These are phyloP conservation scores for Gracilaria gracilis DNA, from an alignment of 23 red algal species.

Conservation along the genomic window DNA sequence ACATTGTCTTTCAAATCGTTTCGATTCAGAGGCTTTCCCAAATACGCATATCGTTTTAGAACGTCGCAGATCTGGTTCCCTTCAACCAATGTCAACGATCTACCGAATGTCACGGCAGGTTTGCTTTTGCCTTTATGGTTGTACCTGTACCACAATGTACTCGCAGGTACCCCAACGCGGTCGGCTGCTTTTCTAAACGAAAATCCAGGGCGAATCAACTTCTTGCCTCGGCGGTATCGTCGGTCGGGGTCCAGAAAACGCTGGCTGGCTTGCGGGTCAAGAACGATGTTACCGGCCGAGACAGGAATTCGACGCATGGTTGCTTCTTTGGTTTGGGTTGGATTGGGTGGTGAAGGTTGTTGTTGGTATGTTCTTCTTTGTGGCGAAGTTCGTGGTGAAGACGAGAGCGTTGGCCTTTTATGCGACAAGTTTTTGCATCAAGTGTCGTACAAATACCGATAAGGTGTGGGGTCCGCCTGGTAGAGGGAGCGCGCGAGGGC, in stretches of 20 bases:
- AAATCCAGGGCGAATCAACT: neutral
- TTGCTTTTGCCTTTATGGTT: neutral
- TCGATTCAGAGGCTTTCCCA: neutral
- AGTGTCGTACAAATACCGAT: too few relatives aligned
- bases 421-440: too few relatives aligned
- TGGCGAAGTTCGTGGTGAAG: too few relatives aligned
- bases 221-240: neutral
- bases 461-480: too few relatives aligned
- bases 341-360: too few relatives aligned
- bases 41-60: neutral
- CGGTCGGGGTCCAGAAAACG: neutral
- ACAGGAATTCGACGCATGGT: too few relatives aligned
- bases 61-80: neutral
- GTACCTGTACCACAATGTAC: neutral
- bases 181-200: neutral
- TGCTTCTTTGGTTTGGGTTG: too few relatives aligned
- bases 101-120: neutral
- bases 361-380: too few relatives aligned
- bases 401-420: too few relatives aligned
- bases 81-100: neutral
- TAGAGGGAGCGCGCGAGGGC: too few relatives aligned
- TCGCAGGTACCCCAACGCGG: neutral
- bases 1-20: neutral
- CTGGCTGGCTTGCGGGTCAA: neutral
- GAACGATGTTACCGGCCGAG: too few relatives aligned